Conservation (phyloP, 495 filamentous ascomycete genomes). For the Penicillium fimorum region DNA sequence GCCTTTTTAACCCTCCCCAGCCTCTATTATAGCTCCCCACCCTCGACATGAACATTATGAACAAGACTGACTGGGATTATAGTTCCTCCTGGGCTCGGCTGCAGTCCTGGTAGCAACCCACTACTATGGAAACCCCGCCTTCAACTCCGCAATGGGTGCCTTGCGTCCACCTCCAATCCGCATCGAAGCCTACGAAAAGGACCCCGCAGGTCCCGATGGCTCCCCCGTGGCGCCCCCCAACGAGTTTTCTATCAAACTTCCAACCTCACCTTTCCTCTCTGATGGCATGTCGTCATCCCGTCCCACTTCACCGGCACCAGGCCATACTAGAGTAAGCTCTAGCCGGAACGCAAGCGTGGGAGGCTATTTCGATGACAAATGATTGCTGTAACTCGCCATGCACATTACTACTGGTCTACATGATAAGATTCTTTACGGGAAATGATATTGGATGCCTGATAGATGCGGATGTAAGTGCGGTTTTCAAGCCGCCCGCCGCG, state of each 20-base stretch:
- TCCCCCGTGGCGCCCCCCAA: conserved; percentile 42
- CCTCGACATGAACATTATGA: not conserved
- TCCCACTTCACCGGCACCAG: conserved; percentile 58
- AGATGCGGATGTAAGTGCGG: conserved; percentile 12
- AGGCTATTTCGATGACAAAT: conserved; percentile 37
- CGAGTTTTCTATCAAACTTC: conserved; percentile 54
- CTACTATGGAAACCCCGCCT: conserved; percentile 63
- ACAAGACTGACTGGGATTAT: conserved; percentile 25
- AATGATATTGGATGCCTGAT: conserved; percentile 24
- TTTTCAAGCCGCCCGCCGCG: not conserved
- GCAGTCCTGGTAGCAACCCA: conserved; percentile 79
- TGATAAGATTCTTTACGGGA: conserved; percentile 12
- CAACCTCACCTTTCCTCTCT: conserved; percentile 49
- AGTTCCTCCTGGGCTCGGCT: conserved; percentile 80
- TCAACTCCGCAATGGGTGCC: conserved; percentile 39
- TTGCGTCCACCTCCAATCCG: conserved; percentile 69
- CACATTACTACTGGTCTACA: not conserved
- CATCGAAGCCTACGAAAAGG: conserved; percentile 74
- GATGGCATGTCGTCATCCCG: conserved; percentile 62
- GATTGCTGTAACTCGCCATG: conserved; percentile 4
- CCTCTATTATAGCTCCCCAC: not conserved
- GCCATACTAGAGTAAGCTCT: conserved; percentile 49
- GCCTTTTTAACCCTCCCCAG: not conserved
- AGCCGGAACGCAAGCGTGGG: conserved; percentile 31
- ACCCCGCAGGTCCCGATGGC: conserved; percentile 45